Conservation (phyloP, 345 rosid species). For the Limnanthes douglasii region DNA sequence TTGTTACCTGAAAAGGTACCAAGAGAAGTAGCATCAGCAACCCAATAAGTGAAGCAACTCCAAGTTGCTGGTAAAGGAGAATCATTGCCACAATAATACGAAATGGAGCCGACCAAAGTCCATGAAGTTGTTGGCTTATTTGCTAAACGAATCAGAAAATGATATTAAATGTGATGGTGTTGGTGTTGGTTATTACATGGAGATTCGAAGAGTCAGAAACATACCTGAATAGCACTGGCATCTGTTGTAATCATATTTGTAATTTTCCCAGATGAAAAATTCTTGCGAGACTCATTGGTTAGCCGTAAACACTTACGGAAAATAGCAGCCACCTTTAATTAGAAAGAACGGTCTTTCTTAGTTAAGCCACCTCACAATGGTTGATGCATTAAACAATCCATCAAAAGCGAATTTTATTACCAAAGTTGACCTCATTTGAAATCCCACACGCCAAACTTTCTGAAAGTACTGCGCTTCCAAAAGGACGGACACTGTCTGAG, state of each 20-base stretch:
- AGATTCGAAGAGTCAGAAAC: slow-evolving; percentile 8
- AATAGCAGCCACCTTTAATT: slow-evolving; percentile 78
- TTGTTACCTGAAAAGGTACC: slow-evolving; percentile 83
- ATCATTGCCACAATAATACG: slow-evolving; percentile 18
- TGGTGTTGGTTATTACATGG: neutral
- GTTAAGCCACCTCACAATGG: neutral
- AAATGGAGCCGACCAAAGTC: slow-evolving; percentile 31
- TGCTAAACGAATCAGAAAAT: slow-evolving; percentile 26
- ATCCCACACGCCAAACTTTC: slow-evolving; percentile 98
- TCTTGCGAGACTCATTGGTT: slow-evolving; percentile 77
- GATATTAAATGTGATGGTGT: slow-evolving; percentile 1
- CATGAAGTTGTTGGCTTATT: slow-evolving; percentile 28
- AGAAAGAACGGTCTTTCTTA: slow-evolving; percentile 4
- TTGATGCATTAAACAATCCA: neutral
- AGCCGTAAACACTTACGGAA: slow-evolving; percentile 88
- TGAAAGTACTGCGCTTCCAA: slow-evolving; percentile 98
- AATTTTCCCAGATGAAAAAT: slow-evolving; percentile 83
- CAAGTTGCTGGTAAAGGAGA: slow-evolving; percentile 3
- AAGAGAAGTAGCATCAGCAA: slow-evolving; percentile 60
- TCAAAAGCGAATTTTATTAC: slow-evolving; percentile 23
- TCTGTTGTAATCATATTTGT: slow-evolving; percentile 98
- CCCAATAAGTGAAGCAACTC: slow-evolving; percentile 27
- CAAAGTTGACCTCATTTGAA: slow-evolving; percentile 78
- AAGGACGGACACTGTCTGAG: slow-evolving; percentile 75
- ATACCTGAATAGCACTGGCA: slow-evolving; percentile 91